Percentiles rank a stretch among this genome's conserved stretches.
Conservation (phyloP, 1,284 basidiomycete genomes). For the Cutaneotrichosporon dermatis region DNA sequence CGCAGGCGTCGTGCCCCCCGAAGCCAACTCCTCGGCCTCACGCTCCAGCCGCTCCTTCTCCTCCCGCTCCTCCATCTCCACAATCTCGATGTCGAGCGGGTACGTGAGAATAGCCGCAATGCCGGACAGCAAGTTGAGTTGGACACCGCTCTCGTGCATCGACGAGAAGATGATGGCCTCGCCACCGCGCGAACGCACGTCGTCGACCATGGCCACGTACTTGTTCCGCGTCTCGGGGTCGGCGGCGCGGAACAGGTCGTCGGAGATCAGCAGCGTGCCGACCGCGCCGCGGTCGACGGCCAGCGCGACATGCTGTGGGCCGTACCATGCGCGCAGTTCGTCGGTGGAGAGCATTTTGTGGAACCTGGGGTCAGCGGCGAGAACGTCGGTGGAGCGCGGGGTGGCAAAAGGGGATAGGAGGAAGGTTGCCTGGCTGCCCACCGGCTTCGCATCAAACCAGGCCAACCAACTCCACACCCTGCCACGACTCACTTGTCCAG, state of each 20-base stretch:
- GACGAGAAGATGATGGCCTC: slow-evolving; percentile 96
- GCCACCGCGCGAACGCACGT: slow-evolving; percentile 79
- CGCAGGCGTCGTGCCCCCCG: slow-evolving; percentile 2
- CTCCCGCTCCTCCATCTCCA: slow-evolving; percentile 84
- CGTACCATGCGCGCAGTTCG: slow-evolving; percentile 97
- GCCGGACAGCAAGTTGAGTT: slow-evolving; percentile 86
- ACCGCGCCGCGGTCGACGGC: slow-evolving; percentile 91
- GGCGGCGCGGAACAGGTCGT: slow-evolving; percentile 83
- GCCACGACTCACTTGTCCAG: slow-evolving; percentile 66
- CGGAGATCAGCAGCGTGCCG: slow-evolving; percentile 90
- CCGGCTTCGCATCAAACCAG: no score
- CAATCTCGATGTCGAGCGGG: slow-evolving; percentile 90
- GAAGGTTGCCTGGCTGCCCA: no score
- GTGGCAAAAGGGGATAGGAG: no score
- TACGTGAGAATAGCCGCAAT: slow-evolving; percentile 95
- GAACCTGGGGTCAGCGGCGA: slow-evolving; percentile 58
- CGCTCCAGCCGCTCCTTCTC: slow-evolving; percentile 52
- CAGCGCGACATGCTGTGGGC: slow-evolving; percentile 84
- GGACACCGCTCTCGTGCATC: slow-evolving; percentile 98
- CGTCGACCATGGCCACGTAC: slow-evolving; percentile 86
- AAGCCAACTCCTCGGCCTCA: slow-evolving; percentile 20
- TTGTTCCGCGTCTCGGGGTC: slow-evolving; percentile 69
- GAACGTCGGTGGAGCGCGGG: no score
- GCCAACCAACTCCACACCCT: no score
- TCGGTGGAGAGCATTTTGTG: slow-evolving; percentile 94